Percentiles rank a stretch among this genome's conserved stretches.
Evolutionary conservation across 1,284 basidiomycete genomes (phyloP).

Genomic region (Heterobasidion occidentale): DNA sequence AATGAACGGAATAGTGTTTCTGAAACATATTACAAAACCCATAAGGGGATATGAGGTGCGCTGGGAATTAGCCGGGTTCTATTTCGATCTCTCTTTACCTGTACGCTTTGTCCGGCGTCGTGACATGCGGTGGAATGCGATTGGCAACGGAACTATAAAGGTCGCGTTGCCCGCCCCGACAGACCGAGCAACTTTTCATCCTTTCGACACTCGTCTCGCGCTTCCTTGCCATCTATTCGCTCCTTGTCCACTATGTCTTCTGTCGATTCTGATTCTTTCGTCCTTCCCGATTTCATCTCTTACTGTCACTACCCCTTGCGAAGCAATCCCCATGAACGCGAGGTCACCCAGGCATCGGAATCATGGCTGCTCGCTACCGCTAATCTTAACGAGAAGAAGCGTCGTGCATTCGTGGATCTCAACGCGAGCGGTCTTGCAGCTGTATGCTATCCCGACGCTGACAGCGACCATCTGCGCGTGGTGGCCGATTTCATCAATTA

Average conservation of each 20-base stretch:
- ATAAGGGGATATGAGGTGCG: too few relatives aligned
- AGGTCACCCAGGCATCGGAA: conserved; percentile 45
- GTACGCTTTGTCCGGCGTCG: background rate
- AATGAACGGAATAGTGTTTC: too few relatives aligned
- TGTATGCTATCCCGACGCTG: conserved; percentile 49
- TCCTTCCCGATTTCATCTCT: conserved; percentile 58
- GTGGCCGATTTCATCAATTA: conserved; percentile 35
- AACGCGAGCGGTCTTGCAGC: conserved; percentile 62
- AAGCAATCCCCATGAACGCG: conserved; percentile 46
- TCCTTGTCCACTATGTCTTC: background rate
- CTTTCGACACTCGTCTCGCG: background rate
- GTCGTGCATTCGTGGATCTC: conserved; percentile 46
- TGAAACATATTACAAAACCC: too few relatives aligned
- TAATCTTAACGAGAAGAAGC: conserved; percentile 40
- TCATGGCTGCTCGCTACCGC: conserved; percentile 43
- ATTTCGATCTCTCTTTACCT: too few relatives aligned
- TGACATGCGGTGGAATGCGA: background rate
- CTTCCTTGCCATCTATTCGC: background rate
- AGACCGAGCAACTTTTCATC: background rate
- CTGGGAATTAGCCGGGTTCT: too few relatives aligned
- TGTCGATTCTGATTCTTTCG: conserved; percentile 8
- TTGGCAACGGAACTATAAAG: background rate
- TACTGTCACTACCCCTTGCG: conserved; percentile 49
- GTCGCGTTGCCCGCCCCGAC: background rate
- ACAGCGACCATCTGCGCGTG: conserved; percentile 49